Conservation (phyloP, 345 rosid genomes). For the Turritis glabra region DNA sequence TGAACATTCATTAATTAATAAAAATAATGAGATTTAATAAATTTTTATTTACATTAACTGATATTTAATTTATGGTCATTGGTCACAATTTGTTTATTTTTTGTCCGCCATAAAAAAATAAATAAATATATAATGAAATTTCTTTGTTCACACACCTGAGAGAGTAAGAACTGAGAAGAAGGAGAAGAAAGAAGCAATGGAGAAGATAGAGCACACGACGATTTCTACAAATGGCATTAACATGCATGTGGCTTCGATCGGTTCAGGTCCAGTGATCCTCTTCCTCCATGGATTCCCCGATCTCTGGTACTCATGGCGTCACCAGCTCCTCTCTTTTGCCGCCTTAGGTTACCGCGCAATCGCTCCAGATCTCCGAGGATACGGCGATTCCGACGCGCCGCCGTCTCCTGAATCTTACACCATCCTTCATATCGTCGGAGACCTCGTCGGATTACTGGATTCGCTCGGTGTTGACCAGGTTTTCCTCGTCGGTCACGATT, state of each 20-base stretch:
- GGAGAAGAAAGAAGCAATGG: conserved; percentile 41
- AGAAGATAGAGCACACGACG: conserved; percentile 62
- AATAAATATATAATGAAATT: too few species aligned
- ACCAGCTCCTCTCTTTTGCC: conserved; percentile 66
- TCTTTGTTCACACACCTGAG: too few species aligned
- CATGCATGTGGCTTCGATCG: conserved; percentile 66
- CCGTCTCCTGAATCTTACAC: conserved; percentile 47
- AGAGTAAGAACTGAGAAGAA: too few species aligned
- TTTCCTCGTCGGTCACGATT: conserved; percentile 76
- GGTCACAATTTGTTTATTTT: background rate
- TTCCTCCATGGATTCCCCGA: conserved; percentile 78
- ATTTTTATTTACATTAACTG: too few species aligned
- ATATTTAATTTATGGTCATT: background rate
- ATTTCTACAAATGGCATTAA: conserved; percentile 61
- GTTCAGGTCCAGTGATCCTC: conserved; percentile 58
- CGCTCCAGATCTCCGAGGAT: conserved; percentile 83
- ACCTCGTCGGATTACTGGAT: conserved; percentile 54
- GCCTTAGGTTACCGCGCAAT: conserved; percentile 60
- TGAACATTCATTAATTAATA: conserved; percentile 1
- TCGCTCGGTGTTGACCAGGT: conserved; percentile 46
- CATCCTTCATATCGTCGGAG: conserved; percentile 53
- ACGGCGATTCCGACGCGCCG: conserved; percentile 67
- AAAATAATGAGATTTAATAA: background rate
- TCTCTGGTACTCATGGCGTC: conserved; percentile 81
- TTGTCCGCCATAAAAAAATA: background rate